These are phyloP conservation scores for Phytophthora lateralis DNA, from an alignment of 352 stramenopile genomes.

Conservation along the genomic window DNA sequence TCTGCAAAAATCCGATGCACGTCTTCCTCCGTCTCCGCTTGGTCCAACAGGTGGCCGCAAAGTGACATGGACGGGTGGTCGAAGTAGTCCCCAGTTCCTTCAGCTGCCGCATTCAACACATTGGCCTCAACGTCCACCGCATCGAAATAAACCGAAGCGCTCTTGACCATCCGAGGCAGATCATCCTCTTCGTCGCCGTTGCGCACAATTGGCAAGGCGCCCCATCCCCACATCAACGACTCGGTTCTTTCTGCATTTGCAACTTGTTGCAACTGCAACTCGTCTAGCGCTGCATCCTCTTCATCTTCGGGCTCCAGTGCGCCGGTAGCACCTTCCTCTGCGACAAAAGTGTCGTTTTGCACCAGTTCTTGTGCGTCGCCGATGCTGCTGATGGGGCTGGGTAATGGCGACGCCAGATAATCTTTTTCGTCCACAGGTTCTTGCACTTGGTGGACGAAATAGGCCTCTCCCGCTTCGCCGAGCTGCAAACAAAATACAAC, in stretches of 20 bases:
- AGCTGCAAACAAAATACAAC: slow-evolving; percentile 37
- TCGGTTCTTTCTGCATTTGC: slow-evolving; percentile 10
- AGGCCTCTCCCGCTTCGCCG: slow-evolving; percentile 66
- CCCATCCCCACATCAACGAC: slow-evolving; percentile 59
- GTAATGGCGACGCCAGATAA: slow-evolving; percentile 67
- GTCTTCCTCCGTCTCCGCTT: slow-evolving; percentile 49
- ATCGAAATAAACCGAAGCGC: slow-evolving; percentile 80
- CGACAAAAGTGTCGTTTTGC: slow-evolving; percentile 13
- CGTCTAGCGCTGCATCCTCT: slow-evolving; percentile 9
- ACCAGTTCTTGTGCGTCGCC: slow-evolving; percentile 18
- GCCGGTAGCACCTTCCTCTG: slow-evolving; percentile 1
- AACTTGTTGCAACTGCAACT: slow-evolving; percentile 4
- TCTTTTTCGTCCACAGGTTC: slow-evolving; percentile 65
- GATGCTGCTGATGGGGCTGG: slow-evolving; percentile 42
- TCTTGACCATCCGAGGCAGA: slow-evolving; percentile 63
- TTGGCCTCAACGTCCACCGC: slow-evolving; percentile 55
- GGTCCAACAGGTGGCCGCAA: slow-evolving; percentile 63
- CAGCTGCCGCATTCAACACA: background rate
- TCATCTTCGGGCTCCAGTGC: slow-evolving; percentile 33
- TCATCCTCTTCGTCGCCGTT: slow-evolving; percentile 27
- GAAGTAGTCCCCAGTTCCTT: slow-evolving; percentile 17
- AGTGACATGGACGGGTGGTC: slow-evolving; percentile 76
- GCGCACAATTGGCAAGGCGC: slow-evolving; percentile 46
- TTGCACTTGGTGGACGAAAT: slow-evolving; percentile 74
- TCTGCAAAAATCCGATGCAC: slow-evolving; percentile 61